A percentile compares a stretch with the other conserved stretches of the same genome.
Conservation (phyloP, 495 filamentous ascomycete species). For the Lepraria neglecta region DNA sequence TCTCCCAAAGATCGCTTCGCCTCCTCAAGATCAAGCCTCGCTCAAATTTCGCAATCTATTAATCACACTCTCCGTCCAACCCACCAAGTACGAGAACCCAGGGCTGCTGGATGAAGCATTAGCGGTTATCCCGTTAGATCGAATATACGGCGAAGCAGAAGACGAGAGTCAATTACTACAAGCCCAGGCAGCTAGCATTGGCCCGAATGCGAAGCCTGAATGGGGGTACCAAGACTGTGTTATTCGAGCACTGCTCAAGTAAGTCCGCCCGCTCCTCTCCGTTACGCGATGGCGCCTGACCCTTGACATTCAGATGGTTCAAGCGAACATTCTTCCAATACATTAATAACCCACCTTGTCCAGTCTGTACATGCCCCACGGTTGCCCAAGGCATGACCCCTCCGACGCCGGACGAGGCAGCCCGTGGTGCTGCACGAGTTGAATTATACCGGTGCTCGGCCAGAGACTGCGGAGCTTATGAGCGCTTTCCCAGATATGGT, state of each 20-base stretch:
- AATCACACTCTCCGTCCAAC: constrained; percentile 71
- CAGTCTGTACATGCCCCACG: constrained; percentile 74
- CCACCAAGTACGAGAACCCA: constrained; percentile 93
- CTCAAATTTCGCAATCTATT: constrained; percentile 81
- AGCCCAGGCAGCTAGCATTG: constrained; percentile 79
- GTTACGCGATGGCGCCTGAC: constrained; percentile 17
- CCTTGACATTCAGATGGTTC: constrained; percentile 68
- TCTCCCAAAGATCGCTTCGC: constrained; percentile 72
- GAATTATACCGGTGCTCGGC: constrained; percentile 84
- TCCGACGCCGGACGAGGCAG: constrained; percentile 80
- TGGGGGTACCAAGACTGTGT: constrained; percentile 99
- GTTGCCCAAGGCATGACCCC: constrained; percentile 72
- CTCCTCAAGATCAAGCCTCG: constrained; percentile 66
- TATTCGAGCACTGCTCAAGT: constrained; percentile 81
- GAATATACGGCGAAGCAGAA: constrained; percentile 88
- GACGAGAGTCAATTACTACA: constrained; percentile 82
- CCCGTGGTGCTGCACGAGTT: constrained; percentile 75
- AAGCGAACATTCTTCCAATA: constrained; percentile 90
- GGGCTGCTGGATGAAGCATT: constrained; percentile 92
- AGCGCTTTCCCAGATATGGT: constrained; percentile 89
- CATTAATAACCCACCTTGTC: constrained; percentile 90
- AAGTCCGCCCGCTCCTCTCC: constrained; percentile 21
- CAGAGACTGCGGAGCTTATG: constrained; percentile 61
- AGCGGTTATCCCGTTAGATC: constrained; percentile 76
- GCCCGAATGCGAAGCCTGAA: constrained; percentile 67